These are phyloP conservation scores for Kurtzmaniella cleridarum DNA, from an alignment of 805 yeast species.

Conservation along the genomic window DNA sequence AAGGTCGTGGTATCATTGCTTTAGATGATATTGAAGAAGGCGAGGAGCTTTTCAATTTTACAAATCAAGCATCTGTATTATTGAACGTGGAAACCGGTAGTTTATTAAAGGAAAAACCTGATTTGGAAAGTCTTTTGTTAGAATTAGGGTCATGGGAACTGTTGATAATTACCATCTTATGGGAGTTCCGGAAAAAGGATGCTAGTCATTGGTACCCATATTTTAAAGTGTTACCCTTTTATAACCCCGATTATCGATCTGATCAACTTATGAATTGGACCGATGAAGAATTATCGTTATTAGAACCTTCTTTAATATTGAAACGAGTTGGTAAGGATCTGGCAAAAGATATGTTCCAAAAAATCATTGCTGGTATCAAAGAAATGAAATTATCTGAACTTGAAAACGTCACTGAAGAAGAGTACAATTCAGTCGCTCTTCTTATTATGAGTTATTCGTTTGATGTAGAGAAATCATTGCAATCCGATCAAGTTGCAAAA, in stretches of 20 bases:
- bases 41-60: conserved; percentile 66
- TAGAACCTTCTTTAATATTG: conserved; percentile 68
- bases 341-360: conserved; percentile 56
- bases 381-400: conserved; percentile 30
- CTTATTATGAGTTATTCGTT: conserved; percentile 86
- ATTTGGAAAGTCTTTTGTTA: conserved; percentile 28
- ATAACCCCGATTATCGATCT: conserved; percentile 31
- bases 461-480: conserved; percentile 55
- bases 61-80: conserved; percentile 41
- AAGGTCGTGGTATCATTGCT: conserved; percentile 81
- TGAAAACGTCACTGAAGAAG: conserved; percentile 37
- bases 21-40: conserved; percentile 50
- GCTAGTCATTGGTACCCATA: conserved; percentile 65
- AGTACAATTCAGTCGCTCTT: conserved; percentile 70
- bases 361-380: conserved; percentile 21
- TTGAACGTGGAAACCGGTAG: conserved; percentile 58
- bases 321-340: conserved; percentile 65
- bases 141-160: conserved; percentile 70
- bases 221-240: conserved; percentile 62
- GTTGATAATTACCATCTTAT: conserved; percentile 60
- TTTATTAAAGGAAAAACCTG: conserved; percentile 28
- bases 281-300: conserved; percentile 47
- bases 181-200: conserved; percentile 45
- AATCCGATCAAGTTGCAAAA: conserved; percentile 17
- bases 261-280: conserved; percentile 79